Evolutionary conservation across 2,329 filamentous ascomycete species (phyloP).

Genomic region (Sclerotinia glacialis): DNA sequence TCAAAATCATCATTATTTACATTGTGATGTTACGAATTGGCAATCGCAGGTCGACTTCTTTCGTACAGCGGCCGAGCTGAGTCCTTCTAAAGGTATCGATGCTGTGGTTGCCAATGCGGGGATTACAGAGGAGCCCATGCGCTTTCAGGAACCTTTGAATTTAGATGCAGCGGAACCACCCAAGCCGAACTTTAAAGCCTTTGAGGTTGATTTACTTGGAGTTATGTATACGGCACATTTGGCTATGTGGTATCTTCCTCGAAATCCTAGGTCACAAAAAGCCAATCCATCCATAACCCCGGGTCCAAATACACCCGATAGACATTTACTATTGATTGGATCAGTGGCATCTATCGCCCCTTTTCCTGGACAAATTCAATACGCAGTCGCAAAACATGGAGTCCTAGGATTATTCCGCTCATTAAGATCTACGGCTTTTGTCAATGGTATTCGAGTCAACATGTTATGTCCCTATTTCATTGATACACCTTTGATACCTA

Average conservation of each 20-base stretch:
- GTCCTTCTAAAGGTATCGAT: constrained; percentile 56
- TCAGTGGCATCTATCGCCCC: constrained; percentile 57
- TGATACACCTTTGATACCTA: constrained; percentile 57
- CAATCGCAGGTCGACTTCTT: constrained; percentile 62
- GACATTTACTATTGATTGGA: constrained; percentile 61
- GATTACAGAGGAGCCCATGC: constrained; percentile 46
- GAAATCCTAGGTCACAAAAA: constrained; percentile 46
- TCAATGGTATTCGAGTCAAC: constrained; percentile 58
- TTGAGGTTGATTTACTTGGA: constrained; percentile 63
- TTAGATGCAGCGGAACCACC: constrained; percentile 47
- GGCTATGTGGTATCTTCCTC: constrained; percentile 56
- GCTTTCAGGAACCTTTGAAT: constrained; percentile 46
- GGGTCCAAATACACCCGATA: constrained; percentile 45
- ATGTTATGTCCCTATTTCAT: constrained; percentile 66
- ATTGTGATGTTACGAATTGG: constrained; percentile 66
- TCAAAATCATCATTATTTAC: constrained; percentile 52
- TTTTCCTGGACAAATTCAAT: constrained; percentile 49
- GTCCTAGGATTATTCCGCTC: constrained; percentile 63
- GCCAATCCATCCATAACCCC: constrained; percentile 39
- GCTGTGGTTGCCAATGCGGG: constrained; percentile 66
- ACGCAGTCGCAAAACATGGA: constrained; percentile 63
- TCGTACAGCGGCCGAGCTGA: constrained; percentile 53
- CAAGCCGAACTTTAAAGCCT: constrained; percentile 50
- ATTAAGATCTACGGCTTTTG: constrained; percentile 50
- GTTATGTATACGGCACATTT: constrained; percentile 65